Base-by-base conservation (phyloP, 257 asterid species). In the Penstemon davidsonii region DNA sequence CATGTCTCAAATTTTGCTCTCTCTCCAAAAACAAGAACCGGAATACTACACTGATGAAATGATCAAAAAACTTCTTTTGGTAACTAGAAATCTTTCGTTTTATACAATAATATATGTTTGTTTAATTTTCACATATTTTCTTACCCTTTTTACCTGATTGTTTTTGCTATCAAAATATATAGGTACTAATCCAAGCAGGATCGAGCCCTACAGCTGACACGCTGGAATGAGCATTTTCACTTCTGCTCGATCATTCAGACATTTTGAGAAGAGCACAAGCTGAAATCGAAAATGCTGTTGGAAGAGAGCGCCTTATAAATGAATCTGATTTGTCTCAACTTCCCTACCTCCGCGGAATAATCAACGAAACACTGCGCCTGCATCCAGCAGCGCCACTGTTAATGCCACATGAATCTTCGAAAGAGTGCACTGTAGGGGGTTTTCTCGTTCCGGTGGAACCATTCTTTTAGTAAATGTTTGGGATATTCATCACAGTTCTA, bases 171-270 rank as follows among this genome's bases (percentile, higher is more conserved):
- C 52, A 3, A 47, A 47, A 3, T 47, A 64, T 43, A 13, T 39
- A 38, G 70, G 70, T 71, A 7, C 10, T 71, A 18, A 3, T 63
- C 43, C 58, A 54, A 45, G 76, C 66, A 53, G 70, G 70, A 11
- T 25, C 65, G 3, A 62, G 44, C 12, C 54, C 76, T 25, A 51
- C 76, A 38, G 8, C 57, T 7, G 38, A 18, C 5, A 71, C 76
- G 13, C 5, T 54, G 41, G 70, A 63, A 19, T 72, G 76, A 66
- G 76, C 76, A 47, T 53, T 72, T 33, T 49, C 76, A 3, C 66
- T 56, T 37, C 42, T 72, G 4, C 71, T 72, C 25, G 49, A 64
- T 46, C 64, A 72, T 40, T 71, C 71, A 18, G 3, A 33, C 0
- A 45, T 39, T 10, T 11, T 72, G 6, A 47, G 7, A 50, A 72